Percentiles rank a stretch among this genome's conserved stretches.
Conservation (phyloP, 176 grass and related monocot genomes). For the Elaeis guineensis region DNA sequence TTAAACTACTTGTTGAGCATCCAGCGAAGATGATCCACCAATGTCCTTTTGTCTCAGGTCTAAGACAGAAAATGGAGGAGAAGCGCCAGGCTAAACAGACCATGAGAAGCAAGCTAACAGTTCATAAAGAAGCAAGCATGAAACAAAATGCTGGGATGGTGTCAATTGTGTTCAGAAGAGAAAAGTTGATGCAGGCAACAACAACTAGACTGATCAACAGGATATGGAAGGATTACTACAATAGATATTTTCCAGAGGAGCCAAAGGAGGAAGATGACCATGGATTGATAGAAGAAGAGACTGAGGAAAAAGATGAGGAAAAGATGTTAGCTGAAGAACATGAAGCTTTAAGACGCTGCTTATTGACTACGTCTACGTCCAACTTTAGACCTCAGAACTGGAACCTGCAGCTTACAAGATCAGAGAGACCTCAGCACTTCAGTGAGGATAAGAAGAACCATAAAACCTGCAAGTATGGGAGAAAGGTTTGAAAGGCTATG, state of each 20-base stretch:
- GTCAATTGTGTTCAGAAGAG: constrained; percentile 23
- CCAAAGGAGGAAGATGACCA: constrained; percentile 21
- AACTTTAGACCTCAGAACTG: constrained; percentile 72
- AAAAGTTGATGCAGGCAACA: constrained; percentile 60
- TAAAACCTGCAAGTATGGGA: constrained; percentile 61
- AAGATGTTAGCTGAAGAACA: constrained; percentile 23
- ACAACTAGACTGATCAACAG: constrained; percentile 59
- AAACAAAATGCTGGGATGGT: constrained; percentile 48
- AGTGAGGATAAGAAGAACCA: constrained; percentile 23
- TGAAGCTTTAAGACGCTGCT: constrained; percentile 4
- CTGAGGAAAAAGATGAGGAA: constrained; percentile 53
- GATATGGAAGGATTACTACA: constrained; percentile 63
- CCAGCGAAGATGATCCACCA: constrained; percentile 33
- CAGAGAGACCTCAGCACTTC: constrained; percentile 64
- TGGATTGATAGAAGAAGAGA: constrained; percentile 37
- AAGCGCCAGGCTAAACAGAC: constrained; percentile 55
- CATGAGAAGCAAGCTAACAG: constrained; percentile 41
- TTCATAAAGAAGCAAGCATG: constrained; percentile 35
- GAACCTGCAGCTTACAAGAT: constrained; percentile 66
- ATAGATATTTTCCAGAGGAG: constrained; percentile 51
- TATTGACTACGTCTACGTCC: constrained; percentile 26
- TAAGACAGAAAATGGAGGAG: constrained; percentile 43
- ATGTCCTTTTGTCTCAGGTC: constrained; percentile 43
- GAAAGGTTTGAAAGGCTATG: constrained; percentile 90
- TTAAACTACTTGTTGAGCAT: constrained; percentile 50